Evolutionary conservation across 495 filamentous ascomycete species (phyloP).

Genomic region (Penicillium manginii): DNA sequence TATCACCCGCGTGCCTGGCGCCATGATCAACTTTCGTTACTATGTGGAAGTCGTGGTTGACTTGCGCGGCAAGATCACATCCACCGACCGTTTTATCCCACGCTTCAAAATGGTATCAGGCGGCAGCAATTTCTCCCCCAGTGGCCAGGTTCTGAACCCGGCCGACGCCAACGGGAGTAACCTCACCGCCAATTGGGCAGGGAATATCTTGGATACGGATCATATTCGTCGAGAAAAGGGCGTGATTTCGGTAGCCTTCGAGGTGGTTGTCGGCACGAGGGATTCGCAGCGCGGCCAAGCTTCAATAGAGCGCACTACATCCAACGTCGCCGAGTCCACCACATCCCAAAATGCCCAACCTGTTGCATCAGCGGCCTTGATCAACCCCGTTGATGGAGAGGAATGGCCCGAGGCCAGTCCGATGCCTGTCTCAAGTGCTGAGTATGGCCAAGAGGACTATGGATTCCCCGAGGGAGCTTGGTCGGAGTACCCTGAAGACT

Average conservation of each 20-base stretch:
- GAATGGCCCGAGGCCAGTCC: slow-evolving; percentile 34
- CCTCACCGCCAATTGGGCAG: slow-evolving; percentile 61
- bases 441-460: slow-evolving; percentile 41
- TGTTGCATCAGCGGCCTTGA: slow-evolving; percentile 5
- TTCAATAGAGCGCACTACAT: slow-evolving; percentile 38
- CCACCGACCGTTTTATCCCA: slow-evolving; percentile 64
- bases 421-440: slow-evolving; percentile 27
- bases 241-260: slow-evolving; percentile 79
- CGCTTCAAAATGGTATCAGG: slow-evolving; percentile 58
- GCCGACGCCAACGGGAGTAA: slow-evolving; percentile 40
- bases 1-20: slow-evolving; percentile 83
- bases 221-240: slow-evolving; percentile 84
- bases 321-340: slow-evolving; percentile 28
- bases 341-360: slow-evolving; percentile 17
- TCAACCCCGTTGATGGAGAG: slow-evolving; percentile 32
- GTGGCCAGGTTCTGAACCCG: slow-evolving; percentile 51
- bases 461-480: slow-evolving; percentile 40
- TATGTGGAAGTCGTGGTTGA: slow-evolving; percentile 91
- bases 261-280: slow-evolving; percentile 84
- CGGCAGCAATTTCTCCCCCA: slow-evolving; percentile 49
- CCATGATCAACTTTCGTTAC: slow-evolving; percentile 93
- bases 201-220: slow-evolving; percentile 87
- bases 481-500: slow-evolving; percentile 32
- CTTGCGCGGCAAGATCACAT: slow-evolving; percentile 81
- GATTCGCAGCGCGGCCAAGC: slow-evolving; percentile 70